Base-by-base conservation (phyloP, 768 basidiomycete genomes). In the Mycena leptocephala region DNA sequence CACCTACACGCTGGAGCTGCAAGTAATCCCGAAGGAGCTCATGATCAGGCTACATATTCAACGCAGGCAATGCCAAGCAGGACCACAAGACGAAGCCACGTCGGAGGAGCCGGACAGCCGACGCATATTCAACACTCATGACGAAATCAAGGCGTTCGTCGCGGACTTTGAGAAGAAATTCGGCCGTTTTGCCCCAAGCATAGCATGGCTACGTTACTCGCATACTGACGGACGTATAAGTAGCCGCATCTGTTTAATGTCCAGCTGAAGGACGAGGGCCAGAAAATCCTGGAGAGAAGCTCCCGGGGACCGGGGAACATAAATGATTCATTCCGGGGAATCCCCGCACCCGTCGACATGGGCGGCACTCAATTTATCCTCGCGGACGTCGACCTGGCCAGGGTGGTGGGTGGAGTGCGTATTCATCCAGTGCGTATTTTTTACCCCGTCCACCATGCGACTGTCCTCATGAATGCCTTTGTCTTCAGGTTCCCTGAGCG, bases 351-450 rank as follows among this genome's bases (percentile, higher is more conserved):
- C 10, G 70, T 78, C 13, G 74, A 75, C 30, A 72, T 78, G 65
- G 77, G 77, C 26, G 71, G 33, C 32, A 75, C 76, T 6, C 77
- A 76, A 39, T 73, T 78, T 37, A 37, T 78, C 28, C 71, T 78
- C 32, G 74, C 48, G 0, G 77, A 78, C 43, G 28, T 78, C 28
- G 77, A 78, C 63, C 43, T 37, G n/a, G 77, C 59, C 0, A 51
- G 62, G 39, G 77, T 78, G 77, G n/a, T n/a, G 77, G 13, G 55
- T 72, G 20, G 77, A 78, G 56, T 78, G 77, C 74, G 75, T 76
- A 24, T 74, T 76, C 67, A 75, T 78, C 13, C 70, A 74, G 77
- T 78, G 43, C 61, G 77, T n/a, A n/a, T n/a, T n/a, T n/a, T n/a
- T 35, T 62, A 11, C 11, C n/a, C 2, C 32, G n/a, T 56, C n/a